phyloP scores from a whole-genome alignment of 208 protist species.

The Crithidia brevicula region DNA sequence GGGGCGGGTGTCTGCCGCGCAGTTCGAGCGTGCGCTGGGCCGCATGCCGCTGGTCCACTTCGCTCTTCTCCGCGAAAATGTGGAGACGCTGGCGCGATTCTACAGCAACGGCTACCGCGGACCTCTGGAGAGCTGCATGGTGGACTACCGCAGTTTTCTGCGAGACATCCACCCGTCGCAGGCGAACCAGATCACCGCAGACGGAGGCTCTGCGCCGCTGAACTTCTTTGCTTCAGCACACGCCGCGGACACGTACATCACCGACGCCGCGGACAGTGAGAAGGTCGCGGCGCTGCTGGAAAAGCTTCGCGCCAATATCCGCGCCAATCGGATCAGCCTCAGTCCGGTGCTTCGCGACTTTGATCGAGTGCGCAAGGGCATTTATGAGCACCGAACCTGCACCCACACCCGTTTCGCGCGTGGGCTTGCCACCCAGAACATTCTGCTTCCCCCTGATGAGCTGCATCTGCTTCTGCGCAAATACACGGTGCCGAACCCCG shows the following conservation, averaged over 20 bases:
- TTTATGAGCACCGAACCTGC: constrained; percentile 88
- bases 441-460: constrained; percentile 78
- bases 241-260: constrained; percentile 56
- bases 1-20: constrained; percentile 70
- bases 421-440: constrained; percentile 80
- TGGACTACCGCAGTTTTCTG: constrained; percentile 81
- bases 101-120: constrained; percentile 44
- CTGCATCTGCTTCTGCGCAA: constrained; percentile 77
- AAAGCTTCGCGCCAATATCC: constrained; percentile 57
- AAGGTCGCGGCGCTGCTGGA: constrained; percentile 54
- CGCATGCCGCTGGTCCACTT: constrained; percentile 80
- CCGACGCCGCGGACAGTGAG: constrained; percentile 20
- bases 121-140: constrained; percentile 20
- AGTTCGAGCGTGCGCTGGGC: constrained; percentile 86
- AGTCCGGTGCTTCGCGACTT: constrained; percentile 90
- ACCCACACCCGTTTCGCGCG: constrained; percentile 84
- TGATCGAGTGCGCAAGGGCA: constrained; percentile 79
- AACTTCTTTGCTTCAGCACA: constrained; percentile 72
- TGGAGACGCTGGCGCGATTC: constrained; percentile 60
- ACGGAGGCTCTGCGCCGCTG: constrained; percentile 18
- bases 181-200: constrained; percentile 10
- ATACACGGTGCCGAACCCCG: constrained; percentile 72
- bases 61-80: constrained; percentile 63
- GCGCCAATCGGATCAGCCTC: constrained; percentile 79
- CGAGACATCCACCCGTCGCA: constrained; percentile 63